phyloP scores from a whole-genome alignment of 2,329 filamentous ascomycete genomes.

The Colletotrichum scovillei region DNA sequence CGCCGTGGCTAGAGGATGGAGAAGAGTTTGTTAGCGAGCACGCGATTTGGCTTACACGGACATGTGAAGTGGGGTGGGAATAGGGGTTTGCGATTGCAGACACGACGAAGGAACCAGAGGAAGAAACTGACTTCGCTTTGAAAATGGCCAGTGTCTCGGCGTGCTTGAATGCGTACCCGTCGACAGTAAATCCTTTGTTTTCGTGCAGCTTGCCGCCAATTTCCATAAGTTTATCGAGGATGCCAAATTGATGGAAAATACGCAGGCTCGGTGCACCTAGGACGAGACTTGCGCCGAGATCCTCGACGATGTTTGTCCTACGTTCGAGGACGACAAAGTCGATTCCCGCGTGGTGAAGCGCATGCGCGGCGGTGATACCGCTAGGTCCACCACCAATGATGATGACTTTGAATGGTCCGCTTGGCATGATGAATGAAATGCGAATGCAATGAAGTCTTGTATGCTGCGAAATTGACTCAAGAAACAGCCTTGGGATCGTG shows the following conservation, averaged over 20 bases:
- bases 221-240: conserved; percentile 32
- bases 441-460: neutral
- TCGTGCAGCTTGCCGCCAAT: conserved; percentile 9
- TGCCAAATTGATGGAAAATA: conserved; percentile 46
- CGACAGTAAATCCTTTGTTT: neutral
- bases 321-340: conserved; percentile 49
- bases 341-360: conserved; percentile 45
- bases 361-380: conserved; percentile 44
- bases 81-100: too few species aligned
- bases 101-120: neutral
- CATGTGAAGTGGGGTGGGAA: too few species aligned
- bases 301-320: conserved; percentile 39
- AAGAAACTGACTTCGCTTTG: neutral
- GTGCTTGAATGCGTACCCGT: conserved; percentile 18
- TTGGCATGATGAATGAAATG: conserved; percentile 42
- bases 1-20: conserved; percentile 40
- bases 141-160: neutral
- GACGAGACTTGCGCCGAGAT: conserved; percentile 43
- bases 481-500: neutral
- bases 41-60: neutral
- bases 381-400: conserved; percentile 46
- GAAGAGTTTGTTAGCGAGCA: neutral
- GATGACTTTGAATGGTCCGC: conserved; percentile 41
- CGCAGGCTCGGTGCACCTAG: conserved; percentile 42
- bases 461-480: neutral